phyloP scores from a whole-genome alignment of 192 early-diverging fungal genomes.

The Glomus cerebriforme region DNA sequence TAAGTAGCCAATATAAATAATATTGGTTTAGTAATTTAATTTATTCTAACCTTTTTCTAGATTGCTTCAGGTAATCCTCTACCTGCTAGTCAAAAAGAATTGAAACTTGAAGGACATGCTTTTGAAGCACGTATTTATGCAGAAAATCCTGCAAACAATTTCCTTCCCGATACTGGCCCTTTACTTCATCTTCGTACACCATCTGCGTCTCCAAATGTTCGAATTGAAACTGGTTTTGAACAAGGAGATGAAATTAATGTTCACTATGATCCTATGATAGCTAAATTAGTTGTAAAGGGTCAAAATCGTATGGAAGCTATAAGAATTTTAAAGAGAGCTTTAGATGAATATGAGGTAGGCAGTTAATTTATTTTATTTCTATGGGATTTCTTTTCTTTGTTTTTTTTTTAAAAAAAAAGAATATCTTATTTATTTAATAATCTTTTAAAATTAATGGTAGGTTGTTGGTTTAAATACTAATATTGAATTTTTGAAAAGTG shows the following conservation, averaged over 20 bases:
- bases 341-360: constrained; percentile 84
- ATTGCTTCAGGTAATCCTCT: constrained; percentile 90
- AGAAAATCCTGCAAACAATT: constrained; percentile 88
- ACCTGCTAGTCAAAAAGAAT: constrained; percentile 70
- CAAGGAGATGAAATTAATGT: constrained; percentile 91
- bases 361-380: too few species aligned
- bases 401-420: neutral
- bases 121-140: constrained; percentile 98
- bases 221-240: constrained; percentile 91
- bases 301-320: constrained; percentile 82
- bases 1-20: constrained; percentile 16
- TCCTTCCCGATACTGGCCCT: constrained; percentile 92
- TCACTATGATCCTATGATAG: constrained; percentile 95
- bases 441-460: constrained; percentile 27
- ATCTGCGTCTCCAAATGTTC: constrained; percentile 58
- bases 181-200: constrained; percentile 80
- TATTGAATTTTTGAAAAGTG: constrained; percentile 83
- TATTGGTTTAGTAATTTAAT: neutral
- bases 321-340: constrained; percentile 73
- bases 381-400: too few species aligned
- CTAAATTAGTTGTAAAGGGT: constrained; percentile 89
- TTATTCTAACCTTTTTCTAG: constrained; percentile 25
- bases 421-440: neutral
- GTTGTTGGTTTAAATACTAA: constrained; percentile 92
- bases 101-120: constrained; percentile 80